phyloP scores from a whole-genome alignment of 164 flowering plant genomes.

The Vitis vinifera region ASM3070453v1 NC_081818.1:29102501-29103000 shows the following conservation, averaged over 20 bases:
- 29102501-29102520: too few relatives aligned
- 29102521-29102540: background rate
- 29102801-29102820: too few relatives aligned
- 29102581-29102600: background rate
- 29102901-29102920: conserved; percentile 37
- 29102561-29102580: background rate
- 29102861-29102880: conserved; percentile 38
- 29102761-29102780: too few relatives aligned
- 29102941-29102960: conserved; percentile 47
- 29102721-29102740: too few relatives aligned
- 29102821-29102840: conserved; percentile 45
- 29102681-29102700: too few relatives aligned
- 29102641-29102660: too few relatives aligned
- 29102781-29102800: too few relatives aligned
- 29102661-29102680: too few relatives aligned
- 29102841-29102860: conserved; percentile 29
- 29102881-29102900: conserved; percentile 17
- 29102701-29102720: too few relatives aligned
- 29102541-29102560: background rate
- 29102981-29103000: conserved; percentile 18
- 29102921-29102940: conserved; percentile 53
- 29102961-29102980: conserved; percentile 41
- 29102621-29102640: too few relatives aligned
- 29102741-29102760: too few relatives aligned
- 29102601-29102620: too few relatives aligned